phyloP scores from a whole-genome alignment of 2,329 filamentous ascomycete genomes.

The Verticillium klebahnii region DNA sequence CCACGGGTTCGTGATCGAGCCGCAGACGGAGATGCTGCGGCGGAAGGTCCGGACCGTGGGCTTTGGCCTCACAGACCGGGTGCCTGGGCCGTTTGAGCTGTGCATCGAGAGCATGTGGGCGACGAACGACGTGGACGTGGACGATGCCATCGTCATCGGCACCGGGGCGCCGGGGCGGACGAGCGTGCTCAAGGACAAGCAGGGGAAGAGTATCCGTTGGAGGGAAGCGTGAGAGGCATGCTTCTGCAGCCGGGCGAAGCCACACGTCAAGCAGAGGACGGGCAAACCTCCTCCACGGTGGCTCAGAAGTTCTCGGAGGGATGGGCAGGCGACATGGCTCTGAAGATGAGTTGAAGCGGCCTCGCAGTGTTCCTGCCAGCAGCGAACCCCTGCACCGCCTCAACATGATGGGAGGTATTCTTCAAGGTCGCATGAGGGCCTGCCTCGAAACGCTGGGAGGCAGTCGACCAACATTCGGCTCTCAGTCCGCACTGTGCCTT shows the following conservation, averaged over 20 bases:
- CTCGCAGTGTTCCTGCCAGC: no score
- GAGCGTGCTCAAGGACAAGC: slow-evolving; percentile 29
- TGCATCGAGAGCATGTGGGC: slow-evolving; percentile 86
- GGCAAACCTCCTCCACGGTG: no score
- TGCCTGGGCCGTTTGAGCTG: slow-evolving; percentile 84
- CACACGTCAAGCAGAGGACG: not conserved
- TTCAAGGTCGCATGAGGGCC: no score
- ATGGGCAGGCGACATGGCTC: no score
- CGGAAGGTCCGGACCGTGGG: slow-evolving; percentile 84
- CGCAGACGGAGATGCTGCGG: slow-evolving; percentile 82
- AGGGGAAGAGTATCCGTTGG: slow-evolving; percentile 33
- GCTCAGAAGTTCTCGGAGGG: no score
- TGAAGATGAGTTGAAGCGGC: no score
- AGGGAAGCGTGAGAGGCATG: not conserved
- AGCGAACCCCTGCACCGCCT: no score
- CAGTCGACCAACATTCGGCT: no score
- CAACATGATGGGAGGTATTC: no score
- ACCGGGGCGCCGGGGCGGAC: slow-evolving; percentile 8
- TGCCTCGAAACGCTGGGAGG: no score
- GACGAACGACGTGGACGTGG: slow-evolving; percentile 54
- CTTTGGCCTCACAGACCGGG: slow-evolving; percentile 81
- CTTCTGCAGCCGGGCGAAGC: not conserved
- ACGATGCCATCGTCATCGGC: slow-evolving; percentile 8
- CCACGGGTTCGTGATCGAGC: slow-evolving; percentile 85
- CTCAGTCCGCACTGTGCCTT: no score